These are phyloP conservation scores for Erigeron canadensis DNA, from an alignment of 129 eudicot genomes.

Conservation along the genomic window DNA sequence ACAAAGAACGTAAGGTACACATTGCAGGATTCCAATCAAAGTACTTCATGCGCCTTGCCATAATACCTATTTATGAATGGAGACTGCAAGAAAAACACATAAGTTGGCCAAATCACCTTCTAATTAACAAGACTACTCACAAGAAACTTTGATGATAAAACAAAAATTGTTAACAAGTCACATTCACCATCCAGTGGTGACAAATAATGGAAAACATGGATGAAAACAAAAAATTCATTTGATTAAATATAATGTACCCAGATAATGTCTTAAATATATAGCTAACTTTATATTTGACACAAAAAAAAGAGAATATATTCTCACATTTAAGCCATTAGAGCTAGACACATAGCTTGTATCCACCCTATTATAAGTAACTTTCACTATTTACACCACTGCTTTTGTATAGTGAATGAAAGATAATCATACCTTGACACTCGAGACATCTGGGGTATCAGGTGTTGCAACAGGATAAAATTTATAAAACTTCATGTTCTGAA, in stretches of 20 bases:
- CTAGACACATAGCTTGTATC: not conserved
- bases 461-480: slow-evolving; percentile 84
- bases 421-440: slow-evolving; percentile 67
- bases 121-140: not conserved
- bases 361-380: not conserved
- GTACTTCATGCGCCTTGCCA: slow-evolving; percentile 72
- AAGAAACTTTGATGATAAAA: not conserved
- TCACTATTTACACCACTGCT: not conserved
- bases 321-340: not conserved
- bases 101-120: slow-evolving; percentile 2
- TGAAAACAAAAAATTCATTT: too few species aligned
- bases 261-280: not conserved
- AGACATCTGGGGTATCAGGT: slow-evolving; percentile 82
- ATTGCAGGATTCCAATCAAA: slow-evolving; percentile 33
- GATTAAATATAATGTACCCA: too few species aligned
- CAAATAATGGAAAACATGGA: not conserved
- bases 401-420: not conserved
- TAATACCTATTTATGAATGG: slow-evolving; percentile 81
- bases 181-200: not conserved
- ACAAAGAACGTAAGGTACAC: not conserved
- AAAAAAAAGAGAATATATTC: too few species aligned
- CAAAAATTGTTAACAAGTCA: too few species aligned
- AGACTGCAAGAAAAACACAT: slow-evolving; percentile 49
- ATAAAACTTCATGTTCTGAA: slow-evolving; percentile 76
- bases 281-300: too few species aligned